Evolutionary conservation across 192 early-diverging fungal species (phyloP).

Genomic region (Coemansia sp.): DNA sequence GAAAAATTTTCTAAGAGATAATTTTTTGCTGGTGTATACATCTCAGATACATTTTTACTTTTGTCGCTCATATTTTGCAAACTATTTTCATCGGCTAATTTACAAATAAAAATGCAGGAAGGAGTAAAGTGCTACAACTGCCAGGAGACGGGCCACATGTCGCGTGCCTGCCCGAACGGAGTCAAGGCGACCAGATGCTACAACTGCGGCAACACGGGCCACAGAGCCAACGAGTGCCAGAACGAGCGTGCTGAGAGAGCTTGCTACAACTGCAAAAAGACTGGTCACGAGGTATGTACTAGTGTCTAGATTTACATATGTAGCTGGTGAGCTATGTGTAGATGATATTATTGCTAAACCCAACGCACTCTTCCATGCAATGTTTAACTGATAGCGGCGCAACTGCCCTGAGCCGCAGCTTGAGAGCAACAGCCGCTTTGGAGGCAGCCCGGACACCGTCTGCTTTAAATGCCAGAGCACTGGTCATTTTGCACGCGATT

Average conservation of each 20-base stretch:
- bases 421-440: slow-evolving; percentile 9
- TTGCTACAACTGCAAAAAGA: slow-evolving; percentile 54
- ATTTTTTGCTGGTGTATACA: too few species aligned
- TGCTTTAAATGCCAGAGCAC: slow-evolving; percentile 48
- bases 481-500: slow-evolving; percentile 53
- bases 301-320: neutral
- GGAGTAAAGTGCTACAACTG: slow-evolving; percentile 59
- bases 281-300: slow-evolving; percentile 47
- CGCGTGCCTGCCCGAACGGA: slow-evolving; percentile 53
- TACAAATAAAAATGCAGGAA: neutral
- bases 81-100: neutral
- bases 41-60: neutral
- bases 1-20: slow-evolving; percentile 20
- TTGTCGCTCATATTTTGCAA: neutral
- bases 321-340: neutral
- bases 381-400: slow-evolving; percentile 25
- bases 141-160: slow-evolving; percentile 51
- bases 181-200: slow-evolving; percentile 52
- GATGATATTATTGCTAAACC: neutral
- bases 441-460: slow-evolving; percentile 13
- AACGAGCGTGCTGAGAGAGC: slow-evolving; percentile 25
- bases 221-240: slow-evolving; percentile 49
- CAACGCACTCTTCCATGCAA: neutral
- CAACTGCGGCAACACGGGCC: slow-evolving; percentile 57
- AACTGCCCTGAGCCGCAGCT: slow-evolving; percentile 46